A percentile compares a stretch with the other conserved stretches of the same genome.
These are phyloP conservation scores for Dryadomyces sulphureus DNA, from an alignment of 2,329 filamentous ascomycete species.

Conservation along the genomic window DNA sequence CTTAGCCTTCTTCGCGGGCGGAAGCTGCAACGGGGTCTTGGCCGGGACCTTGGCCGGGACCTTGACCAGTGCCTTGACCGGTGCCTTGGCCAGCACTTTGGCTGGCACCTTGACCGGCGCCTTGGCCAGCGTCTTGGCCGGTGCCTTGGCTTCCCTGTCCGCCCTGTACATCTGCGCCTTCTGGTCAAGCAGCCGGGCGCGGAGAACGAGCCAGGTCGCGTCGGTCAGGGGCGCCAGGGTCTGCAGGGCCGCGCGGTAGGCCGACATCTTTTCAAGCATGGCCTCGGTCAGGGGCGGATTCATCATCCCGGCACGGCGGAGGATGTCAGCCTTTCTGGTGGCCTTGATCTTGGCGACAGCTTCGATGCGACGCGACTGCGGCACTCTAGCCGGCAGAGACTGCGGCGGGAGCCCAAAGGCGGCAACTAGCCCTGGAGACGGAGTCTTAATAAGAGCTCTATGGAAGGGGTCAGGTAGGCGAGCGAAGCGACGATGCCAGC, in stretches of 20 bases:
- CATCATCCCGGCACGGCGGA: slow-evolving; percentile 50
- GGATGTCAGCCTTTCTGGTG: slow-evolving; percentile 51
- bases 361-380: slow-evolving; percentile 14
- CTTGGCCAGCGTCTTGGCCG: no score
- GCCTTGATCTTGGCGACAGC: slow-evolving; percentile 51
- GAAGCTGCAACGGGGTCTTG: no score
- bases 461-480: no score
- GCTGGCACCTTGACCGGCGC: no score
- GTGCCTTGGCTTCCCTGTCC: slow-evolving; percentile 14
- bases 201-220: slow-evolving; percentile 52
- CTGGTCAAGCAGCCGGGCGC: slow-evolving; percentile 52
- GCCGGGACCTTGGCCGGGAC: no score
- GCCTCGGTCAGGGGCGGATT: slow-evolving; percentile 48
- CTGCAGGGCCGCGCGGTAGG: slow-evolving; percentile 59
- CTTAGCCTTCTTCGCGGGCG: no score
- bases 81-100: no score
- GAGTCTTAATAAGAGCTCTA: no score
- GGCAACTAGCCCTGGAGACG: no score
- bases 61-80: no score
- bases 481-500: no score
- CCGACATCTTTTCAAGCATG: slow-evolving; percentile 53
- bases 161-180: slow-evolving; percentile 36
- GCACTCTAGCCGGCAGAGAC: not conserved
- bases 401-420: no score
- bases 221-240: slow-evolving; percentile 55